These are phyloP conservation scores for Macrotyloma uniflorum DNA, from an alignment of 306 rosid genomes.

Conservation along the genomic window DNA sequence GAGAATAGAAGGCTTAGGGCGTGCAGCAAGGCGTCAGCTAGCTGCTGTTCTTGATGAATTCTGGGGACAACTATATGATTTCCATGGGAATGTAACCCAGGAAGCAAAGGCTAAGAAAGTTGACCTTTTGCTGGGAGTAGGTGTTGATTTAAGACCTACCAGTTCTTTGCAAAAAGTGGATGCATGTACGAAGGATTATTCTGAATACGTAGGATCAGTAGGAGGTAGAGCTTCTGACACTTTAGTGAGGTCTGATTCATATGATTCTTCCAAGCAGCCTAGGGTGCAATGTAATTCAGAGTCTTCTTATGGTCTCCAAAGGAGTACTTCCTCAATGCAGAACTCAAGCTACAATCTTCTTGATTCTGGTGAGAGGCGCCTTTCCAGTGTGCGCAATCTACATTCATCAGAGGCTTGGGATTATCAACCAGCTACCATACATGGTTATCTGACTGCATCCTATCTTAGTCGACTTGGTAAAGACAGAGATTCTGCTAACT, in stretches of 20 bases:
- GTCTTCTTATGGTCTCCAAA: slow-evolving; percentile 57
- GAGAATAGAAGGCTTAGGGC: slow-evolving; percentile 89
- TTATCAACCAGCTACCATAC: slow-evolving; percentile 85
- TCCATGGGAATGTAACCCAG: slow-evolving; percentile 63
- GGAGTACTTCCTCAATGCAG: slow-evolving; percentile 60
- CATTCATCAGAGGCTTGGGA: slow-evolving; percentile 65
- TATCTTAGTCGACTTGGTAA: slow-evolving; percentile 54
- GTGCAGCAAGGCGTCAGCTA: slow-evolving; percentile 91
- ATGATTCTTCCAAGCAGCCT: slow-evolving; percentile 62
- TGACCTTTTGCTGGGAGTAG: slow-evolving; percentile 56
- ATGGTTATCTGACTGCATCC: slow-evolving; percentile 74
- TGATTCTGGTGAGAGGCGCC: slow-evolving; percentile 68
- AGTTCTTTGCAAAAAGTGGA: slow-evolving; percentile 58
- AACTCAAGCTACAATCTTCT: slow-evolving; percentile 48
- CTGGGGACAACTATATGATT: slow-evolving; percentile 92
- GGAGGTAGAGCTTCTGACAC: slow-evolving; percentile 63
- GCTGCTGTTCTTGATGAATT: slow-evolving; percentile 79
- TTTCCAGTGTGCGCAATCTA: slow-evolving; percentile 67
- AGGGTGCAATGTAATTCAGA: slow-evolving; percentile 62
- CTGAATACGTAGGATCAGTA: slow-evolving; percentile 47
- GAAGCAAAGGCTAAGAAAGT: slow-evolving; percentile 71
- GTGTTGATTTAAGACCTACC: slow-evolving; percentile 50
- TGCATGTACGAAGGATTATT: slow-evolving; percentile 53
- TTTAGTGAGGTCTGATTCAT: slow-evolving; percentile 47
- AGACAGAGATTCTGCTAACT: slow-evolving; percentile 57